These are phyloP conservation scores for Backusella macrospora DNA, from an alignment of 192 early-diverging fungal genomes.

Conservation along the genomic window DNA sequence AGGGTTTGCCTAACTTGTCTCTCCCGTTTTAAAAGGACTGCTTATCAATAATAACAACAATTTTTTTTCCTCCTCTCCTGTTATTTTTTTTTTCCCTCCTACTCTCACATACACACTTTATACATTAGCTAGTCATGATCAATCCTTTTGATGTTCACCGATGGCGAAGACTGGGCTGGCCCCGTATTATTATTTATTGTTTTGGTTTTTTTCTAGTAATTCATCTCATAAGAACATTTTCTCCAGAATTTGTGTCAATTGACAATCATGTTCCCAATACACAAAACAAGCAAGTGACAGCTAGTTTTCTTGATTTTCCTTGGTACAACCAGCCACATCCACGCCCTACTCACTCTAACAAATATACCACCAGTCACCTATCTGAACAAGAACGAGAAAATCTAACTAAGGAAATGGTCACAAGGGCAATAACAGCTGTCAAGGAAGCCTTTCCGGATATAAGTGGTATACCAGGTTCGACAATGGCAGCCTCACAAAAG, in stretches of 20 bases:
- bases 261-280: background rate
- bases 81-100: background rate
- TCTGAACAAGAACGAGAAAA: background rate
- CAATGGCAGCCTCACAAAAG: background rate
- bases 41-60: background rate
- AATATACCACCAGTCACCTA: background rate
- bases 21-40: constrained; percentile 7
- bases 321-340: constrained; percentile 15
- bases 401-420: background rate
- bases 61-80: background rate
- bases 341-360: background rate
- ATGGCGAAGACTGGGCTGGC: constrained; percentile 12
- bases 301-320: background rate
- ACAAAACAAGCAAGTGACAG: too few species aligned
- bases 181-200: constrained; percentile 23
- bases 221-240: constrained; percentile 1
- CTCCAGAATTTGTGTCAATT: background rate
- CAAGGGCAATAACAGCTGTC: background rate
- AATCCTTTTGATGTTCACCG: constrained; percentile 8
- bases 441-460: background rate
- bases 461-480: background rate
- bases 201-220: constrained; percentile 13
- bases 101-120: background rate
- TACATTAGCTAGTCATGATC: background rate
- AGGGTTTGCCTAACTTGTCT: background rate